Conservation (phyloP, 208 protist genomes). For the Herpetomonas samuelpessoai region DNA sequence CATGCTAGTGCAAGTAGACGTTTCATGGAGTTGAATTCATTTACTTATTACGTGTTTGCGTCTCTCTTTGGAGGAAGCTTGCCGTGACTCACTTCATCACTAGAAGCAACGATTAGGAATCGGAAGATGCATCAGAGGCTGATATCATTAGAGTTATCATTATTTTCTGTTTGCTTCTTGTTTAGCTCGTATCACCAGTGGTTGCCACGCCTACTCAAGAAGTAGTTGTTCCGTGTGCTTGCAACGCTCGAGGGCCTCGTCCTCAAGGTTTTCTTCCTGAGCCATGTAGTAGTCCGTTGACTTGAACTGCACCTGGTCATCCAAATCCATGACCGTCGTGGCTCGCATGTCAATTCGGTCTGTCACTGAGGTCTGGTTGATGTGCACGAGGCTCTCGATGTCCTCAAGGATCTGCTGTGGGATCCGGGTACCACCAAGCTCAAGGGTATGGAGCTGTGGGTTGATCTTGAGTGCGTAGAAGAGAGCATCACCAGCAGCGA, state of each 20-base stretch:
- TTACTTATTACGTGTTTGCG: no score
- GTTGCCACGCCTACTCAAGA: no score
- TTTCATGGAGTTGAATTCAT: no score
- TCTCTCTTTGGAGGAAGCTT: no score
- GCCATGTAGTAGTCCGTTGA: conserved; percentile 71
- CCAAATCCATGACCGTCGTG: conserved; percentile 40
- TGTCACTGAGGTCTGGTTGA: conserved; percentile 66
- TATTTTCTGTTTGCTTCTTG: not conserved
- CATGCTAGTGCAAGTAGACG: no score
- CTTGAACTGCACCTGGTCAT: conserved; percentile 62
- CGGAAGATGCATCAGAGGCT: no score
- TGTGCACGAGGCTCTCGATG: conserved; percentile 71
- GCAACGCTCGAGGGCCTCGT: conserved; percentile 49
- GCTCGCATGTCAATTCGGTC: conserved; percentile 54
- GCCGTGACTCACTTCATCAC: no score
- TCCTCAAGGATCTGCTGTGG: conserved; percentile 65
- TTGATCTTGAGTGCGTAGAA: conserved; percentile 79
- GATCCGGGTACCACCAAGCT: conserved; percentile 50
- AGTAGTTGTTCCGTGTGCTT: conserved; percentile 21
- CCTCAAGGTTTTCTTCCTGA: conserved; percentile 40
- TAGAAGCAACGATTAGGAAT: no score
- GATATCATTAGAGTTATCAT: no score
- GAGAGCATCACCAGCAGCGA: conserved; percentile 63
- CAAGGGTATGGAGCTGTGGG: conserved; percentile 62
- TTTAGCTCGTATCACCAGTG: no score